Percentiles rank a stretch among this genome's conserved stretches.
These are phyloP conservation scores for Phragmites australis DNA, from an alignment of 176 grass and related monocot species.

Conservation along the genomic window DNA sequence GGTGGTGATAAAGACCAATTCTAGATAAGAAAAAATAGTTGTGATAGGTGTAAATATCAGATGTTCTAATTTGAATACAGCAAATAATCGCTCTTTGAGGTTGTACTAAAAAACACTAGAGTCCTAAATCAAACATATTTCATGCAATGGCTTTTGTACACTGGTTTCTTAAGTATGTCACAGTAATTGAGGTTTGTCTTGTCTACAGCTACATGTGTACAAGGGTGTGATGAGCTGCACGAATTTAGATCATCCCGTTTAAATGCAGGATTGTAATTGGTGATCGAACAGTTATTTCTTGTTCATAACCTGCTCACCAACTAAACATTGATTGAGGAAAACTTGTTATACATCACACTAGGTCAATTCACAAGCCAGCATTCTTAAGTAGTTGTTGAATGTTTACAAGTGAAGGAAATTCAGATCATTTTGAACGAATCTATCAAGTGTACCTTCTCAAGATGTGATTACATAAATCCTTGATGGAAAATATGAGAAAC, in stretches of 20 bases:
- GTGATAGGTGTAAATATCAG: not conserved
- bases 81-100: slow-evolving; percentile 9
- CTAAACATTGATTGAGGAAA: not conserved
- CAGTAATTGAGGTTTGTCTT: not conserved
- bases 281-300: slow-evolving; percentile 3
- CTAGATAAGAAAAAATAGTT: not conserved
- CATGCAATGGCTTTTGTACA: not conserved
- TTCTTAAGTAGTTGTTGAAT: slow-evolving; percentile 3
- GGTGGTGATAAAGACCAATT: not conserved
- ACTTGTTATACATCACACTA: not conserved
- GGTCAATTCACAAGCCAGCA: slow-evolving; percentile 5
- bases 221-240: not conserved
- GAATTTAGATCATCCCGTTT: not conserved
- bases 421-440: not conserved
- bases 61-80: not conserved
- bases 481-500: slow-evolving; percentile 5
- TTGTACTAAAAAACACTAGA: not conserved
- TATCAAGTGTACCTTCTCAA: not conserved
- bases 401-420: not conserved
- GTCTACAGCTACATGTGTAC: not conserved
- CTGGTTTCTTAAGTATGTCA: slow-evolving; percentile 13
- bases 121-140: not conserved
- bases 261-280: slow-evolving; percentile 25
- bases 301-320: not conserved
- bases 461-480: not conserved